Conservation (phyloP, 208 protist species). For the Paratrypanosoma confusum region DNA sequence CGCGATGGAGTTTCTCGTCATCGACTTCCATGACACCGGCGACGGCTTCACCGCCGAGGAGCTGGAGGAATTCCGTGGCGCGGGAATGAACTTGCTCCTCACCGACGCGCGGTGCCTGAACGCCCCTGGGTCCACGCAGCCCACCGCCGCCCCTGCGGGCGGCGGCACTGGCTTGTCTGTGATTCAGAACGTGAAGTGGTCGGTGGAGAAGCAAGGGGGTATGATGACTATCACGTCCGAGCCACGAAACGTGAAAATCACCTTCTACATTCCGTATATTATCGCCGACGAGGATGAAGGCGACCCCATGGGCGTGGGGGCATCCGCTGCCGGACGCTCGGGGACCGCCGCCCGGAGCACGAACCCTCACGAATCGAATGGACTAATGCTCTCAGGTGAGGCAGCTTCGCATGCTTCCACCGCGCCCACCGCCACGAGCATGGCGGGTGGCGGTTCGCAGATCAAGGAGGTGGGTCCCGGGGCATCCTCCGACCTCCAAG, state of each 20-base stretch:
- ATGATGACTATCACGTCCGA: constrained; percentile 38
- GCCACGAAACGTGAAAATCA: constrained; percentile 22
- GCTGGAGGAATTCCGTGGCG: constrained; percentile 23
- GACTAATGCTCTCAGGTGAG: too few species aligned
- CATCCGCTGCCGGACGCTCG: neutral
- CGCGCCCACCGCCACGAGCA: too few species aligned
- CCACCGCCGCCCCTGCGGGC: neutral
- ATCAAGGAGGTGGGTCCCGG: too few species aligned
- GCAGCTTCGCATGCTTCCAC: too few species aligned
- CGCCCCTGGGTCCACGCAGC: constrained; percentile 3
- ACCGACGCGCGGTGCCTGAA: too few species aligned
- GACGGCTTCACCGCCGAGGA: constrained; percentile 36
- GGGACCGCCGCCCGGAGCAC: neutral
- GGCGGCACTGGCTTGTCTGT: neutral
- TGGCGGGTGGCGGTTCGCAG: too few species aligned
- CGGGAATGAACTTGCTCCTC: too few species aligned
- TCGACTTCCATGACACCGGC: constrained; percentile 64
- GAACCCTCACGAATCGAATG: neutral
- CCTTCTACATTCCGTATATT: constrained; percentile 72
- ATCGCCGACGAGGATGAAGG: constrained; percentile 27
- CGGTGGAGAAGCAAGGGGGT: constrained; percentile 73
- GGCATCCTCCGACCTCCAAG: too few species aligned
- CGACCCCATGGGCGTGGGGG: constrained; percentile 1
- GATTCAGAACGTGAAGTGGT: constrained; percentile 4
- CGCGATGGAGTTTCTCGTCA: constrained; percentile 67